Base-by-base conservation (phyloP, 371 early-diverging fungal genomes). In the Lichtheimia hyalospora region DNA sequence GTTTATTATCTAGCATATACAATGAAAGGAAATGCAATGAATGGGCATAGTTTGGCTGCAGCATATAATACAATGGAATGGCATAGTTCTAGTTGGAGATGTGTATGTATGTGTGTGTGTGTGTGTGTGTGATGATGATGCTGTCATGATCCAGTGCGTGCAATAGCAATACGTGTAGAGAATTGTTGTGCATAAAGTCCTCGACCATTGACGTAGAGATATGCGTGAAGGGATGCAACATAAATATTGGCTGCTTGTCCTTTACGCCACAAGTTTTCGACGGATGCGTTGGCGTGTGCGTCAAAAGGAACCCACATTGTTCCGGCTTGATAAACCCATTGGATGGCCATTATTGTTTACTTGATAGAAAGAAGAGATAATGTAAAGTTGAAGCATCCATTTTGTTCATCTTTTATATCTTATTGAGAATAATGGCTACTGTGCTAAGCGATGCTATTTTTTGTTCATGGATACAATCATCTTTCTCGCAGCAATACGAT, bases 201-300 rank as follows among this genome's bases (percentile, higher is more conserved):
- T 2, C 60, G 63, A 10, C 64, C 68, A 28, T 68, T 68, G 10
- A 68, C 58, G 16, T 57, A 63, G 14, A 63, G 60, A 42, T 51
- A 18, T 6, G 54, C 64, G 3, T 61, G 63, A 43, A 68, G 60
- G n/a, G 64, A 61, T 5, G 54, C 60, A 20, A 68, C 61, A 52
- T 68, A 68, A 10, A 68, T 46, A 18, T 60, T 63, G 8, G 55
- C 61, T 4, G 62, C 59, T 20, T 49, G 16, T 28, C 59, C 61
- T 6, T 18, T 40, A 15, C 64, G 63, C 58, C 63, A 68, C 7
- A 68, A 20, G 13, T 56, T 55, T 41, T 68, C 68, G 44, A 68
- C 60, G 8, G 40, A 48, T 13, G 39, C 18, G 23, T 63, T 58
- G 3, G 68, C 52, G 25, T 58, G 57, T 6, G 54, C 20, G 52